Conservation (phyloP, 202 grass and related monocot genomes). For the Brachypodium distachyon region DNA sequence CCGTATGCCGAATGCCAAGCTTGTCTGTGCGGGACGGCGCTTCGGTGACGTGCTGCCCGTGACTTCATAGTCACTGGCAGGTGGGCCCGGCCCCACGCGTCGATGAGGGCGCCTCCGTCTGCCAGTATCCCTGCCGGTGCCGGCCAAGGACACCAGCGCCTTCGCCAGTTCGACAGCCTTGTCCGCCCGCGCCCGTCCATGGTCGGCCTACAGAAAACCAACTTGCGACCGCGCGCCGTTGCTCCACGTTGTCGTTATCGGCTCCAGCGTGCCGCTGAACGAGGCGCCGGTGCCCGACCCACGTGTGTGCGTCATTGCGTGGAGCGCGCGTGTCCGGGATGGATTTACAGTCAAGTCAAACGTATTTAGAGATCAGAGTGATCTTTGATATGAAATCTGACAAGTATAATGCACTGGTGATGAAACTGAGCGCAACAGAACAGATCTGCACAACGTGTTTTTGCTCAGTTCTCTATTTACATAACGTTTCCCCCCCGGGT, state of each 20-base stretch:
- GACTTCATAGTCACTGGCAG: too few relatives aligned
- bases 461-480: neutral
- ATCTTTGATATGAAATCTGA: neutral
- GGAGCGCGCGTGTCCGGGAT: too few relatives aligned
- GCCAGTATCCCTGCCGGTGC: neutral
- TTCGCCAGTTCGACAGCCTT: neutral
- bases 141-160: slow-evolving; percentile 1
- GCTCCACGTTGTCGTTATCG: slow-evolving; percentile 1
- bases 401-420: neutral
- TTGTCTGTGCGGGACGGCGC: too few relatives aligned
- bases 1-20: slow-evolving; percentile 2
- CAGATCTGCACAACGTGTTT: neutral
- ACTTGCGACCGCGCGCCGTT: neutral
- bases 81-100: too few relatives aligned
- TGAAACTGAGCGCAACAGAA: neutral
- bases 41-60: too few relatives aligned
- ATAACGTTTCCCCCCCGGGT: neutral
- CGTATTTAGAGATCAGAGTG: neutral
- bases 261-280: neutral
- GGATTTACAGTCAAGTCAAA: neutral
- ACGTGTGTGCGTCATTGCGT: too few relatives aligned
- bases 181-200: slow-evolving; percentile 5
- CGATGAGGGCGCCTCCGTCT: too few relatives aligned
- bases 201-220: neutral
- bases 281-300: too few relatives aligned